Evolutionary conservation across 208 protist genomes (phyloP).

Genomic region (Plasmodiophora brassicae): DNA sequence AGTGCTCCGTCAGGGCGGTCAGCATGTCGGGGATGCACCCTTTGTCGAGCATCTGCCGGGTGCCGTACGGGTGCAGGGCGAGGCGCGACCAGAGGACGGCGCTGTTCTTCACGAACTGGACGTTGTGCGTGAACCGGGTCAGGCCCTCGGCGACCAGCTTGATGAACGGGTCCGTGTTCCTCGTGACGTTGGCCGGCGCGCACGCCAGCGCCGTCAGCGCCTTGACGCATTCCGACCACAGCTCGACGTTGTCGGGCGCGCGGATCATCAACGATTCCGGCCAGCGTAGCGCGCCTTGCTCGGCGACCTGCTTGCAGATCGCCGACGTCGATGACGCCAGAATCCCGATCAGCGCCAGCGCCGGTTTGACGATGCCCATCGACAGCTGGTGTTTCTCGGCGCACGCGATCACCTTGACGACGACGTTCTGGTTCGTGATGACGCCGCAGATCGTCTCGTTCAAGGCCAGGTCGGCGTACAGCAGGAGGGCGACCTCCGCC

Average conservation of each 20-base stretch:
- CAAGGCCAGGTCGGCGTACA: not conserved
- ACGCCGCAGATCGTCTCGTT: slow-evolving; percentile 21
- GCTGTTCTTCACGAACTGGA: not conserved
- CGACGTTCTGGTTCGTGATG: not conserved
- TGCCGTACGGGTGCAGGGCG: not conserved
- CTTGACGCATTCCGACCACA: not conserved
- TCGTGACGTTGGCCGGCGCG: not conserved
- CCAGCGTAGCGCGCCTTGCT: not conserved
- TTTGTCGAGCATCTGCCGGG: not conserved
- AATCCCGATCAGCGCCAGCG: not conserved
- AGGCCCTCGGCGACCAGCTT: not conserved
- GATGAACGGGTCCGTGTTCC: not conserved
- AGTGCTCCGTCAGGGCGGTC: not conserved
- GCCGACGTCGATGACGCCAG: not conserved
- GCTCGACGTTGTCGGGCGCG: not conserved
- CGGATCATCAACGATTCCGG: not conserved
- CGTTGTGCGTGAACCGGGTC: not conserved
- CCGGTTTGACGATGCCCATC: not conserved
- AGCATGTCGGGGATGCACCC: not conserved
- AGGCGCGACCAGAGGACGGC: not conserved
- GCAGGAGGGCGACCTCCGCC: not conserved
- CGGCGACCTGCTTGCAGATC: not conserved
- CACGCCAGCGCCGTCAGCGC: not conserved
- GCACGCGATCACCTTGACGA: not conserved
- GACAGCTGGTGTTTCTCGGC: not conserved